phyloP scores from a whole-genome alignment of 139 green algal genomes.

The Closterium sp. region DNA sequence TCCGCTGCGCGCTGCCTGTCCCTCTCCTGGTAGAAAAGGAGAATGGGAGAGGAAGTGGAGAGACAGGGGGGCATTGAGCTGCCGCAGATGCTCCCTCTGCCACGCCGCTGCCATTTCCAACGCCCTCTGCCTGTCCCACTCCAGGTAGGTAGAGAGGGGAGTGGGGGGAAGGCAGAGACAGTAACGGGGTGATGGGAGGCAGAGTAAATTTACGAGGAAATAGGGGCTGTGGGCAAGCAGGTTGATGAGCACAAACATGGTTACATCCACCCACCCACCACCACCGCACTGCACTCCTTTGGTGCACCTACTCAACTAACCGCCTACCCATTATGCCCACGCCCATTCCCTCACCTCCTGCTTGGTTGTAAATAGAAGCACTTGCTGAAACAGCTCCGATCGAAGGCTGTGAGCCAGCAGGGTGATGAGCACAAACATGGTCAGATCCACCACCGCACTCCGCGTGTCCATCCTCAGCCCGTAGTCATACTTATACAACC shows the following conservation, averaged over 20 bases:
- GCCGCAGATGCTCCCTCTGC: no score
- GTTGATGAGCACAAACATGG: no score
- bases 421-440: conserved; percentile 41
- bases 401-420: conserved; percentile 5
- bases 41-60: not conserved
- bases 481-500: conserved; percentile 48
- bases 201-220: no score
- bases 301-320: no score
- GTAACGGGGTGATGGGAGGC: not conserved
- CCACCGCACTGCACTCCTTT: no score
- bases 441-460: conserved; percentile 42
- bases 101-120: no score
- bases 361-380: not conserved
- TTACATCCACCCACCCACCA: no score
- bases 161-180: not conserved
- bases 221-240: no score
- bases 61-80: not conserved
- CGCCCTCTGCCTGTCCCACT: not conserved
- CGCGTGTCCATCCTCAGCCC: conserved; percentile 26
- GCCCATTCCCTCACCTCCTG: conserved; percentile 13
- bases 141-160: not conserved
- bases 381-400: conserved; percentile 13
- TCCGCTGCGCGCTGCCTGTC: conserved; percentile 7
- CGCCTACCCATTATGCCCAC: no score
- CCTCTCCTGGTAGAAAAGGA: no score